phyloP scores from a whole-genome alignment of 352 stramenopile species.

The Phytophthora quininea region DNA sequence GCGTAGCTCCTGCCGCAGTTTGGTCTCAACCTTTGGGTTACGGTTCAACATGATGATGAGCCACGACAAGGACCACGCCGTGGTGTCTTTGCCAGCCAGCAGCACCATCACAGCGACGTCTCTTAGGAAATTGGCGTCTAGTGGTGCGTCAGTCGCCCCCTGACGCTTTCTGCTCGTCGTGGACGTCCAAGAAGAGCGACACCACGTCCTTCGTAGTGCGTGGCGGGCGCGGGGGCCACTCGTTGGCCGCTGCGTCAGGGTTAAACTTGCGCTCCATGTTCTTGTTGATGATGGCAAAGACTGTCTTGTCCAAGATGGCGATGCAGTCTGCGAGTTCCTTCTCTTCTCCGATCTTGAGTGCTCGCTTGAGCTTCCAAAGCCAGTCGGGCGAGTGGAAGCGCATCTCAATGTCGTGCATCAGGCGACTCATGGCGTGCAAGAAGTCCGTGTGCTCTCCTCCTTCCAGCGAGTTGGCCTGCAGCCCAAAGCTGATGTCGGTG shows the following conservation, averaged over 20 bases:
- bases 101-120: constrained; percentile 80
- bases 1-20: constrained; percentile 55
- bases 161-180: constrained; percentile 27
- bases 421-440: constrained; percentile 47
- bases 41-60: constrained; percentile 69
- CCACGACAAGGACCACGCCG: constrained; percentile 72
- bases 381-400: constrained; percentile 56
- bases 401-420: constrained; percentile 36
- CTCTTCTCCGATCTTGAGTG: constrained; percentile 50
- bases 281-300: constrained; percentile 55
- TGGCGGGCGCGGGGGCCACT: constrained; percentile 18
- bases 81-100: constrained; percentile 78
- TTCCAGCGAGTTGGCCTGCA: constrained; percentile 52
- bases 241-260: constrained; percentile 14
- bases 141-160: constrained; percentile 17
- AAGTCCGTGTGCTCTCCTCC: constrained; percentile 50
- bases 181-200: constrained; percentile 49
- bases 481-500: constrained; percentile 56
- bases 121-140: constrained; percentile 57
- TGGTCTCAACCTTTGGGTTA: constrained; percentile 55
- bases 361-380: constrained; percentile 65
- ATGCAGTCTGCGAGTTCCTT: constrained; percentile 36
- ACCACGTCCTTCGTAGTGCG: constrained; percentile 43
- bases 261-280: constrained; percentile 46
- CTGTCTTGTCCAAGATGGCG: constrained; percentile 41